phyloP scores from a whole-genome alignment of 2,329 filamentous ascomycete genomes.

The Aspergillus sp. region DNA sequence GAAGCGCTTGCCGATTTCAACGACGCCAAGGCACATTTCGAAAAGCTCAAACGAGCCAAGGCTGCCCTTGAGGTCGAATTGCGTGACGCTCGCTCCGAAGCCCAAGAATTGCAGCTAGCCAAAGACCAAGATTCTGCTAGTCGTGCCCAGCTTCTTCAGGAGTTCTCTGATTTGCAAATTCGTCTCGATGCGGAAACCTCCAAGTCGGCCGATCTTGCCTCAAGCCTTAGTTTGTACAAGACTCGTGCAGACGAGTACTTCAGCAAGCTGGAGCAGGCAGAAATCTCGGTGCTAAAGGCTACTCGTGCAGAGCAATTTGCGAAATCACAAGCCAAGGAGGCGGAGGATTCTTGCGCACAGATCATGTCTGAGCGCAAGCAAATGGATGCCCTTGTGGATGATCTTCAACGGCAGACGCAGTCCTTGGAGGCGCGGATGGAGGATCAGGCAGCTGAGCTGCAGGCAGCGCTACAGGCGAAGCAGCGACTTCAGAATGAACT shows the following conservation, averaged over 20 bases:
- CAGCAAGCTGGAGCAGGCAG: slow-evolving; percentile 92
- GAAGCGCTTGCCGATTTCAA: slow-evolving; percentile 79
- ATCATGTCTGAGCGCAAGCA: slow-evolving; percentile 91
- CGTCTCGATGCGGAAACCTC: slow-evolving; percentile 85
- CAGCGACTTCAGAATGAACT: slow-evolving; percentile 95
- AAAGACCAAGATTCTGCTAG: slow-evolving; percentile 86
- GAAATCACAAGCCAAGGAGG: slow-evolving; percentile 82
- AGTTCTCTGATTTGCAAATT: slow-evolving; percentile 92
- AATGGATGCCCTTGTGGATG: slow-evolving; percentile 83
- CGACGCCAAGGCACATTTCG: slow-evolving; percentile 82
- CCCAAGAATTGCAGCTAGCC: slow-evolving; percentile 74
- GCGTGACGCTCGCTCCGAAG: slow-evolving; percentile 77
- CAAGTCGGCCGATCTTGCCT: slow-evolving; percentile 77
- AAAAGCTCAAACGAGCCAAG: slow-evolving; percentile 80
- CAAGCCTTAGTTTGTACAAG: slow-evolving; percentile 87
- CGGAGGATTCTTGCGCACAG: slow-evolving; percentile 84
- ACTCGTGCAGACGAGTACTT: slow-evolving; percentile 93
- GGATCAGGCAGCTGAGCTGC: slow-evolving; percentile 85
- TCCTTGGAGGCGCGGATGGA: slow-evolving; percentile 88
- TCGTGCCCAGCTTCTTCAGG: slow-evolving; percentile 82
- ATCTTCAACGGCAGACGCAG: slow-evolving; percentile 85
- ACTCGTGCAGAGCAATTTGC: slow-evolving; percentile 91
- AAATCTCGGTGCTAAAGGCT: slow-evolving; percentile 92
- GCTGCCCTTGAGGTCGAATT: slow-evolving; percentile 80
- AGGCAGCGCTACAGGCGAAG: slow-evolving; percentile 82